Base-by-base conservation (phyloP, 352 stramenopile genomes). In the Pythium rhizo-oryzae region DNA sequence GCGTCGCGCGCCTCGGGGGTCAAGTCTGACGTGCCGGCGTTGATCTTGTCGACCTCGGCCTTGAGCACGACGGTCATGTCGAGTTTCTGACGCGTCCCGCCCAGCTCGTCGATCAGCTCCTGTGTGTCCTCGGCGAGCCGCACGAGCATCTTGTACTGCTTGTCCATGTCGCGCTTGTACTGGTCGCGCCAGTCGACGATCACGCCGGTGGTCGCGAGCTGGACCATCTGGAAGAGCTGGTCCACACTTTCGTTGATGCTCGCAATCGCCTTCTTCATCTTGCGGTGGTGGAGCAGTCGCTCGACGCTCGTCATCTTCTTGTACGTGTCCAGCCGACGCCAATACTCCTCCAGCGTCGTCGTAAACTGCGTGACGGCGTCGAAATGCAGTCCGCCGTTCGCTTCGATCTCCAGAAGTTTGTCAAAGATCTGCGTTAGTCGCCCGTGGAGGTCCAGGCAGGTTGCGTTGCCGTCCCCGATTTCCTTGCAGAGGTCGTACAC, bases 1-100 rank as follows among this genome's bases (percentile, higher is more conserved):
- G 50, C 50, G 24, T n/a, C 23, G 6, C 37, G 50, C 23, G 23
- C 16, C 23, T 37, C 21, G 16, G n/a, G 23, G 21, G 50, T 18
- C 50, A 56, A 8, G 24, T 56, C 50, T 1, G 50, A 56, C 23
- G 15, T 19, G 50, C 50, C 50, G 50, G 23, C 30, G 25, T 56
- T 33, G 50, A 56, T 56, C 30, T 35, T 56, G 21, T 56, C 50
- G 25, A 30, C 7, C 50, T 18, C 50, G 50, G 23, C 50, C 50
- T 56, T 56, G 50, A 56, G 50, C 23, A 56, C 23, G 2, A 56
- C 50, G 24, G 23, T 56, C 50, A 21, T 35, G 24, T 56, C 50
- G 24, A 56, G 50, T 24, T 39, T 37, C 37, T 56, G 23, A 15
- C 30, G 50, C n/a, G 16, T 28, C 6, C 50, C 50, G 21, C 50